These are phyloP conservation scores for Stephanodiscus minutulus DNA, from an alignment of 108 stramenopile species.

Conservation along the genomic window DNA sequence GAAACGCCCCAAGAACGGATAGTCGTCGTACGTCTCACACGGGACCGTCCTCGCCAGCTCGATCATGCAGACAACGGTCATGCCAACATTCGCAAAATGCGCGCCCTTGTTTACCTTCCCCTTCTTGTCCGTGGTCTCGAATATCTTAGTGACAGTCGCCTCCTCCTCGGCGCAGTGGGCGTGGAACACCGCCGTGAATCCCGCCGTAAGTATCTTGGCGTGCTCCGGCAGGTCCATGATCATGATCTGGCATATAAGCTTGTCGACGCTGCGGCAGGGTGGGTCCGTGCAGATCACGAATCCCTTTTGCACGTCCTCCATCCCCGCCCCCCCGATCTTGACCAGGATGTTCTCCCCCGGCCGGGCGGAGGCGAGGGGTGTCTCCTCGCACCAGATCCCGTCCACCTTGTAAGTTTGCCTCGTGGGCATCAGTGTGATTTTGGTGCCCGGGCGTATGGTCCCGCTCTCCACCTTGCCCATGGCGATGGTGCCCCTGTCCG, in stretches of 20 bases:
- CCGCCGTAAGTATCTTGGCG: slow-evolving; percentile 93
- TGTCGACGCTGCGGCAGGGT: slow-evolving; percentile 85
- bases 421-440: slow-evolving; percentile 95
- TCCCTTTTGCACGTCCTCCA: slow-evolving; percentile 96
- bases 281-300: slow-evolving; percentile 91
- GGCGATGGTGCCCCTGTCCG: slow-evolving; percentile 96
- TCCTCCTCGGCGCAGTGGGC: slow-evolving; percentile 96
- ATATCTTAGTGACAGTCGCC: slow-evolving; percentile 86
- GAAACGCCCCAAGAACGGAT: slow-evolving; percentile 96
- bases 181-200: slow-evolving; percentile 97
- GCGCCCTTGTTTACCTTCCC: slow-evolving; percentile 80
- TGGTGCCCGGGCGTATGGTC: slow-evolving; percentile 83
- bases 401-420: slow-evolving; percentile 89
- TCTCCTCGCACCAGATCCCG: slow-evolving; percentile 94
- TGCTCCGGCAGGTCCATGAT: slow-evolving; percentile 96
- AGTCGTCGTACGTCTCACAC: slow-evolving; percentile 88
- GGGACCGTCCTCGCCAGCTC: slow-evolving; percentile 81
- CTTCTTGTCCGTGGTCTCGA: slow-evolving; percentile 86
- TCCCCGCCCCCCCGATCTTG: slow-evolving; percentile 84
- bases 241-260: slow-evolving; percentile 83
- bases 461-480: slow-evolving; percentile 99
- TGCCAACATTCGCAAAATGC: slow-evolving; percentile 82
- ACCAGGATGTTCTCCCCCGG: slow-evolving; percentile 99
- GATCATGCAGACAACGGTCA: slow-evolving; percentile 81
- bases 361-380: slow-evolving; percentile 83